phyloP scores from a whole-genome alignment of 192 early-diverging fungal species.

The Helicostylum pulchrum region DNA sequence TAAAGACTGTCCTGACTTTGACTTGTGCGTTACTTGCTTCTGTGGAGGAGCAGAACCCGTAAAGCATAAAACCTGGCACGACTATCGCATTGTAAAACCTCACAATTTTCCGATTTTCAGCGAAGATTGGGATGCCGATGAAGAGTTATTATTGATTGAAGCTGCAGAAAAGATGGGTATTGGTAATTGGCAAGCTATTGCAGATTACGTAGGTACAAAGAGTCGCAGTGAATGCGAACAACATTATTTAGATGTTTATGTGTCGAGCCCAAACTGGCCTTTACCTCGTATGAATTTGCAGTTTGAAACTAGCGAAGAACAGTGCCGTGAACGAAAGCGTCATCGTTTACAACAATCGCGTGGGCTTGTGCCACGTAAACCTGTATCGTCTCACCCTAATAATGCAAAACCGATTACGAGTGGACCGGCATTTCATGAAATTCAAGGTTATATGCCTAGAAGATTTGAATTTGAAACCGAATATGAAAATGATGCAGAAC shows the following conservation, averaged over 20 bases:
- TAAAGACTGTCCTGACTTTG: constrained; percentile 73
- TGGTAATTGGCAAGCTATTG: constrained; percentile 96
- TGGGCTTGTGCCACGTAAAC: constrained; percentile 16
- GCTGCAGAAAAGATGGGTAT: constrained; percentile 88
- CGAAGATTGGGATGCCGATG: constrained; percentile 91
- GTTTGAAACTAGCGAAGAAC: constrained; percentile 59
- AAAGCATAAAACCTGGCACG: constrained; percentile 78
- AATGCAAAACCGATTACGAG: constrained; percentile 65
- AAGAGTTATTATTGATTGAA: constrained; percentile 92
- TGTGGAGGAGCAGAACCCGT: constrained; percentile 76
- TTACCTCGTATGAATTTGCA: constrained; percentile 69
- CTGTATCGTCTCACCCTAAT: constrained; percentile 12
- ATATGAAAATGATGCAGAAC: constrained; percentile 93
- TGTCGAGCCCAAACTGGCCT: constrained; percentile 75
- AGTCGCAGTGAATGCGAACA: constrained; percentile 81
- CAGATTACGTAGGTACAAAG: constrained; percentile 91
- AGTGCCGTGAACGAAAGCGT: constrained; percentile 34
- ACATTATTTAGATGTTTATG: constrained; percentile 88
- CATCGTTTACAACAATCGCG: constrained; percentile 27
- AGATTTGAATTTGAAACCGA: constrained; percentile 96
- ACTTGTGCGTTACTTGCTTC: constrained; percentile 95
- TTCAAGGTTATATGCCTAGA: constrained; percentile 96
- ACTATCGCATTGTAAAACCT: constrained; percentile 87
- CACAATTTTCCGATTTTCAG: constrained; percentile 89
- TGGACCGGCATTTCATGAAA: constrained; percentile 92